A percentile compares a stretch with the other conserved stretches of the same genome.
phyloP scores from a whole-genome alignment of 2,329 filamentous ascomycete genomes.

The Cyphellophora europaea region DNA sequence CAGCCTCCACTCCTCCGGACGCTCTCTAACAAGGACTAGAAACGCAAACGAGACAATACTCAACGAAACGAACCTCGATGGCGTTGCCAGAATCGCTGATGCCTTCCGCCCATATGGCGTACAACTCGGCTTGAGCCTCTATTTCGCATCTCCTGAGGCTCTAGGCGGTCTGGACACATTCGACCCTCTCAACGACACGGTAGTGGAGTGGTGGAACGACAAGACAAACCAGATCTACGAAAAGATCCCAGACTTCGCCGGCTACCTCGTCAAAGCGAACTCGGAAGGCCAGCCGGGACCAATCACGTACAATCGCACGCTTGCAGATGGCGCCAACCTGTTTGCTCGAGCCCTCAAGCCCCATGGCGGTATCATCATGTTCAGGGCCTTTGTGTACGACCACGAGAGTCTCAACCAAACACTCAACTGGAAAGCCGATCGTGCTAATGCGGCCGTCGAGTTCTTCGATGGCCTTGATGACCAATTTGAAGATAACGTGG shows the following conservation, averaged over 20 bases:
- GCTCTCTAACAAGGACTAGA: too few species aligned
- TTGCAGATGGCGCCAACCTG: constrained; percentile 59
- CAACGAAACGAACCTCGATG: constrained; percentile 48
- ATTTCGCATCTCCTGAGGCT: constrained; percentile 55
- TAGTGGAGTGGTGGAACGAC: constrained; percentile 54
- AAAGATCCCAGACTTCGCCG: constrained; percentile 56
- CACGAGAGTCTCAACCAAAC: constrained; percentile 42
- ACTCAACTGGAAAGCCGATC: constrained; percentile 54
- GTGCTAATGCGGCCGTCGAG: constrained; percentile 60
- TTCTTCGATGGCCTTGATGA: constrained; percentile 57
- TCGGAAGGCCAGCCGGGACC: constrained; percentile 65
- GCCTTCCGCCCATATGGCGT: constrained; percentile 59
- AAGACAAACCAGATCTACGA: constrained; percentile 51
- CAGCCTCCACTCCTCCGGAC: too few species aligned
- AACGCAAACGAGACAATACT: constrained; percentile 56
- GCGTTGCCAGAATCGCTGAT: constrained; percentile 54
- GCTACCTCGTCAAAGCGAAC: constrained; percentile 63
- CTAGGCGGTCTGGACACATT: constrained; percentile 51
- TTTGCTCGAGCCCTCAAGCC: constrained; percentile 52
- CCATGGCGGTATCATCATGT: constrained; percentile 57
- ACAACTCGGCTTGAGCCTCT: constrained; percentile 55
- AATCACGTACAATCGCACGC: constrained; percentile 58
- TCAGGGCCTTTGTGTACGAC: constrained; percentile 64
- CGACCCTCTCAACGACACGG: constrained; percentile 52
- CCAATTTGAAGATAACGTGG: constrained; percentile 59